Evolutionary conservation across 2,329 filamentous ascomycete genomes (phyloP).

Genomic region (Monilinia vaccinii-corymbosi): DNA sequence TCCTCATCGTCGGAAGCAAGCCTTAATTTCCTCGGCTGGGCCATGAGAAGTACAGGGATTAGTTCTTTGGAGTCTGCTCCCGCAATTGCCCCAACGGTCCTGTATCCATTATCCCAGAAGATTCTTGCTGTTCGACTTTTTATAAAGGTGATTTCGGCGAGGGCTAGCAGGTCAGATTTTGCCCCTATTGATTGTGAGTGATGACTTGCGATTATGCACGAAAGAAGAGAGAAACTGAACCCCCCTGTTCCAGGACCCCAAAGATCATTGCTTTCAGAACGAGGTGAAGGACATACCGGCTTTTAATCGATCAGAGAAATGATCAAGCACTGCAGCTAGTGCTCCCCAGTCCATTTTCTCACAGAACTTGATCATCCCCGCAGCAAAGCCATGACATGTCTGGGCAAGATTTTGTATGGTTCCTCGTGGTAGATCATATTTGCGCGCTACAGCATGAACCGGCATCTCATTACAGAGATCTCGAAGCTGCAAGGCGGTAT

Average conservation of each 20-base stretch:
- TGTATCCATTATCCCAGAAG: constrained; percentile 70
- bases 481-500: constrained; percentile 66
- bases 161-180: constrained; percentile 57
- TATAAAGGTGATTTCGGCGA: constrained; percentile 64
- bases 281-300: constrained; percentile 33
- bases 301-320: constrained; percentile 65
- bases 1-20: constrained; percentile 47
- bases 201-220: background rate
- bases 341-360: constrained; percentile 68
- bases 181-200: constrained; percentile 39
- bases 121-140: constrained; percentile 68
- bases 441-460: constrained; percentile 57
- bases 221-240: background rate
- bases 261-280: background rate
- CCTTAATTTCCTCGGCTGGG: constrained; percentile 56
- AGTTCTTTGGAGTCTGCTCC: constrained; percentile 60
- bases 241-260: background rate
- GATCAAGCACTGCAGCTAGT: constrained; percentile 62
- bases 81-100: constrained; percentile 56
- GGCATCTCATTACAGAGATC: constrained; percentile 71
- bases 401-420: constrained; percentile 64
- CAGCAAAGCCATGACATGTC: constrained; percentile 69
- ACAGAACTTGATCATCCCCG: constrained; percentile 73
- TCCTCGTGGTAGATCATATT: constrained; percentile 62
- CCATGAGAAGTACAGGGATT: constrained; percentile 63